These are phyloP conservation scores for Candida easanensis DNA, from an alignment of 805 yeast genomes.

Conservation along the genomic window DNA sequence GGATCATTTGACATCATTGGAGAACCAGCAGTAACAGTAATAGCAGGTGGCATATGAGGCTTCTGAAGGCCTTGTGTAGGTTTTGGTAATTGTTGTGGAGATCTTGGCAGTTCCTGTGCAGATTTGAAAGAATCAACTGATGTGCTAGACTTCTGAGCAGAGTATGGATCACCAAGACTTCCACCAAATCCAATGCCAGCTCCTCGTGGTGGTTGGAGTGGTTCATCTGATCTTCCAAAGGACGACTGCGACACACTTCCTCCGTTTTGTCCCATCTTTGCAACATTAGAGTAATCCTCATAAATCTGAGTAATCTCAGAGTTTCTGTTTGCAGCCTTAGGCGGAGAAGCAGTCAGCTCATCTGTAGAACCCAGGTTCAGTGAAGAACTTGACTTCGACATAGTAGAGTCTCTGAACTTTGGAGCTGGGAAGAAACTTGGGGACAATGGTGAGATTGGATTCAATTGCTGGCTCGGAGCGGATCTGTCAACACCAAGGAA, in stretches of 20 bases:
- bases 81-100: background rate
- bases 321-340: conserved; percentile 19
- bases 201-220: conserved; percentile 9
- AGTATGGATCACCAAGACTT: conserved; percentile 16
- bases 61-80: no score
- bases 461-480: conserved; percentile 13
- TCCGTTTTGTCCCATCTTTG: conserved; percentile 13
- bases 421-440: conserved; percentile 38
- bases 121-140: conserved; percentile 7
- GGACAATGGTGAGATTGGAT: conserved; percentile 33
- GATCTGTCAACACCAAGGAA: conserved; percentile 23
- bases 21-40: background rate
- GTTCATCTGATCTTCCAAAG: background rate
- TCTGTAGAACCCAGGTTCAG: conserved; percentile 19
- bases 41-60: background rate
- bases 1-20: conserved; percentile 7
- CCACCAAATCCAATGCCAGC: conserved; percentile 15
- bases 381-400: conserved; percentile 21
- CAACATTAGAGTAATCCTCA: conserved; percentile 31
- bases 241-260: no score
- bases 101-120: conserved; percentile 1
- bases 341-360: conserved; percentile 14
- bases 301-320: conserved; percentile 32
- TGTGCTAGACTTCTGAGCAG: conserved; percentile 5
- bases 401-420: conserved; percentile 25